A percentile compares a stretch with the other conserved stretches of the same genome.
phyloP scores from a whole-genome alignment of 306 rosid genomes.

The Biancaea sappan region DNA sequence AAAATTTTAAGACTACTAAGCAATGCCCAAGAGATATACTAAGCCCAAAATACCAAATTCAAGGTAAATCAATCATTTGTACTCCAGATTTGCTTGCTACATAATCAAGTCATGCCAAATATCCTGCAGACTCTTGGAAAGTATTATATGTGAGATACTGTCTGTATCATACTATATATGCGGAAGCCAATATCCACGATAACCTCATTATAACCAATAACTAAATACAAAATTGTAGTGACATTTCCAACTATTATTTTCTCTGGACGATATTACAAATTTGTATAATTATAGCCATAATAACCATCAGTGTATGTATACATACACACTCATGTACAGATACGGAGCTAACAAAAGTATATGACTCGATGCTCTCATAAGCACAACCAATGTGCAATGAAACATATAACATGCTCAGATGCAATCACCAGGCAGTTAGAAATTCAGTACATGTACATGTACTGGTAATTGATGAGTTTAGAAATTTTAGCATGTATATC shows the following conservation, averaged over 20 bases:
- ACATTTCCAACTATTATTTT: not conserved
- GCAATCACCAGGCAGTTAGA: not conserved
- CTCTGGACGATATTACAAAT: not conserved
- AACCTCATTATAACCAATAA: not conserved
- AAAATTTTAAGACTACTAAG: not conserved
- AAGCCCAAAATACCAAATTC: not conserved
- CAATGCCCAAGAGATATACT: not conserved
- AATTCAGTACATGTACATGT: conserved; percentile 8
- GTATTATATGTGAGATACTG: not conserved
- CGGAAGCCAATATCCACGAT: not conserved
- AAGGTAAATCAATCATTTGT: not conserved
- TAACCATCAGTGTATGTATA: too few relatives aligned
- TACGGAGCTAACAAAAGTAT: not conserved
- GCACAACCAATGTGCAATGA: not conserved
- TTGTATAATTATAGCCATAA: conserved; percentile 1
- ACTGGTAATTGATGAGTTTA: not conserved
- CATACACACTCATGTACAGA: not conserved
- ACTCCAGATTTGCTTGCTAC: conserved; percentile 6
- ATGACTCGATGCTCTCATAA: not conserved
- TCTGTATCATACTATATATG: too few relatives aligned
- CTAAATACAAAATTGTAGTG: not conserved
- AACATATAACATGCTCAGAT: conserved; percentile 4
- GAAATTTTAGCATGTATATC: too few relatives aligned
- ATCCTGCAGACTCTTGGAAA: not conserved
- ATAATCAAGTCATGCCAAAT: not conserved